These are phyloP conservation scores for Pseudopithomyces maydicus DNA, from an alignment of 2,329 filamentous ascomycete species.

Conservation along the genomic window DNA sequence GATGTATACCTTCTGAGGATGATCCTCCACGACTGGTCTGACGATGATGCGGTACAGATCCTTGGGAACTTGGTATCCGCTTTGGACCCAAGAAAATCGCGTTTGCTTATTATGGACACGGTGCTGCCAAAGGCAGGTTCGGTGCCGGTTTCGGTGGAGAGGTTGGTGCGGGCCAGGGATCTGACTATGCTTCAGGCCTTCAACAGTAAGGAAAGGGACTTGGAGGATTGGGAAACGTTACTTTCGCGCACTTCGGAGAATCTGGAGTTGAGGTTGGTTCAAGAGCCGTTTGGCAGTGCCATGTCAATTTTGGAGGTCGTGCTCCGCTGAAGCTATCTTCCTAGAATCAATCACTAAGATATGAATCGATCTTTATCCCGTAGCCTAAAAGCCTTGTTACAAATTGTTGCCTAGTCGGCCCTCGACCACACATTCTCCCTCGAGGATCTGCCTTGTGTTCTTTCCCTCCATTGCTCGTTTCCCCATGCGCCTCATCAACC, in stretches of 20 bases:
- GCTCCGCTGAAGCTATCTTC: too few species aligned
- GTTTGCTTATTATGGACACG: conserved; percentile 13
- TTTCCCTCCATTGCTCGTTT: too few species aligned
- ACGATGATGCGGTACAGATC: conserved; percentile 5
- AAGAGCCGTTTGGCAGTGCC: conserved; percentile 9
- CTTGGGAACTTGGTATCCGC: conserved; percentile 7
- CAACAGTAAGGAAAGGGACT: conserved; percentile 10
- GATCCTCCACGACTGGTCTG: conserved; percentile 59
- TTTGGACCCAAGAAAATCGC: conserved; percentile 3
- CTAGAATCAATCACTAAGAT: too few species aligned
- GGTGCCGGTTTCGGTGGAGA: conserved; percentile 3
- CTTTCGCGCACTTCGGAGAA: neutral
- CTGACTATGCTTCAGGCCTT: conserved; percentile 11
- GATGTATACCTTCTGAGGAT: conserved; percentile 59
- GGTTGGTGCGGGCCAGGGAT: conserved; percentile 6
- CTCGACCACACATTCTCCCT: too few species aligned
- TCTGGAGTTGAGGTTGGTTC: conserved; percentile 1
- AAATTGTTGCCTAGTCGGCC: too few species aligned
- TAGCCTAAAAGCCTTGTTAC: too few species aligned
- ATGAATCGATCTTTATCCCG: too few species aligned
- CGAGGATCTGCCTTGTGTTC: too few species aligned
- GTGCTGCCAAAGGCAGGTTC: conserved; percentile 8
- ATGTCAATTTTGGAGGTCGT: conserved; percentile 14
- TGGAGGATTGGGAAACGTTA: conserved; percentile 10
- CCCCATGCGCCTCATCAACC: conserved; percentile 10